Percentiles rank a stretch among this genome's conserved stretches.
Evolutionary conservation across 108 stramenopile species (phyloP).

Genomic region (Seminavis robusta): DNA sequence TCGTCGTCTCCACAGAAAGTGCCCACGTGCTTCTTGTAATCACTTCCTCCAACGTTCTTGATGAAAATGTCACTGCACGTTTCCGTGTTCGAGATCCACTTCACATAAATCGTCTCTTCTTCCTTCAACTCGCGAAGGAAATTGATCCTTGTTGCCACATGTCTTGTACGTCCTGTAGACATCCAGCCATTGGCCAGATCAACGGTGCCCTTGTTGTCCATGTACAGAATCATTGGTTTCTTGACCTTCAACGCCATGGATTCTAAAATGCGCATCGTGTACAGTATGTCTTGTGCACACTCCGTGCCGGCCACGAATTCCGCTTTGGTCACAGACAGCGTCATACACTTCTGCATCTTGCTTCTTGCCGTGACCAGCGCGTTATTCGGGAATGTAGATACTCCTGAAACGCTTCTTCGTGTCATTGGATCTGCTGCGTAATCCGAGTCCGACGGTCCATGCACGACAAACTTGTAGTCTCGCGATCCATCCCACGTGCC

Average conservation of each 20-base stretch:
- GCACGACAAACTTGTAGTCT: background rate
- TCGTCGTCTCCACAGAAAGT: too few relatives aligned
- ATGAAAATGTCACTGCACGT: too few relatives aligned
- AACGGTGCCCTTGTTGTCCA: constrained; percentile 35
- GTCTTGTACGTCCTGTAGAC: constrained; percentile 27
- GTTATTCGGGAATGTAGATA: background rate
- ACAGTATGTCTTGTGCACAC: constrained; percentile 36
- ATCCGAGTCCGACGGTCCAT: background rate
- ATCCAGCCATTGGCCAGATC: constrained; percentile 37
- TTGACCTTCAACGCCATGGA: constrained; percentile 32
- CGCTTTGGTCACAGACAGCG: constrained; percentile 39
- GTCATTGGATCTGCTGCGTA: background rate
- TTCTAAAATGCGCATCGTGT: constrained; percentile 6
- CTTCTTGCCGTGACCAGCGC: constrained; percentile 16
- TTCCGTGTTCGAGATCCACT: too few relatives aligned
- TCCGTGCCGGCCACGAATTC: constrained; percentile 23
- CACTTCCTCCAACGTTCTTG: too few relatives aligned
- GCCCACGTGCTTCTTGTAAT: too few relatives aligned
- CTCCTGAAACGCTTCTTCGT: background rate
- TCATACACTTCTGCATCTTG: constrained; percentile 22
- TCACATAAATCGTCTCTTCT: too few relatives aligned
- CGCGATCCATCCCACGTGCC: too few relatives aligned
- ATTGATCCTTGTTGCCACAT: constrained; percentile 20
- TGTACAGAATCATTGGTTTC: constrained; percentile 35
- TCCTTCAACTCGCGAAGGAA: constrained; percentile 33